A percentile compares a stretch with the other conserved stretches of the same genome.
Conservation (phyloP, 2,329 filamentous ascomycete species). For the Phialophora verrucosa region DNA sequence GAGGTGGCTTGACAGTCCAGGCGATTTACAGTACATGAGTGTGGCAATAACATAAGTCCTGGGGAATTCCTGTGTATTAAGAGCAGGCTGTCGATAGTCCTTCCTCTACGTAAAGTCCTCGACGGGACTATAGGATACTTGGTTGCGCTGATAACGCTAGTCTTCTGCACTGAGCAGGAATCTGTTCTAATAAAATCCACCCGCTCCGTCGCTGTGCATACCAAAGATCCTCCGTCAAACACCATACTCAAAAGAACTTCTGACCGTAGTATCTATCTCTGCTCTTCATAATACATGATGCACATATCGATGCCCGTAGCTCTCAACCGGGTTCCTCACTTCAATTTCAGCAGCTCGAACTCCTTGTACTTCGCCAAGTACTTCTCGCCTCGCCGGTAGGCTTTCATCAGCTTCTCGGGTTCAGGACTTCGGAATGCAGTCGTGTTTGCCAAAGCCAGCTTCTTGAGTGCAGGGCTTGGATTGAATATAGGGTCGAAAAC, state of each 20-base stretch:
- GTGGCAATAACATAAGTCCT: neutral
- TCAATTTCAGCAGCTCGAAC: conserved; percentile 78
- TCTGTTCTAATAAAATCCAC: conserved; percentile 8
- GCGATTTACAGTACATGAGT: neutral
- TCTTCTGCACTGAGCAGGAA: neutral
- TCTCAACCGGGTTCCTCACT: conserved; percentile 1
- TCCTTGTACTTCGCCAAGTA: conserved; percentile 74
- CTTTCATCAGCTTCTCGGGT: conserved; percentile 65
- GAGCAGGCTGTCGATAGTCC: neutral
- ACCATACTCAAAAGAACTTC: neutral
- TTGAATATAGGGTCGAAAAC: conserved; percentile 88
- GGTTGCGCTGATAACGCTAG: neutral
- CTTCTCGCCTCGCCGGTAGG: conserved; percentile 72
- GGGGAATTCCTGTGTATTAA: neutral
- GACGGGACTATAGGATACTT: neutral
- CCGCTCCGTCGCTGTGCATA: conserved; percentile 27
- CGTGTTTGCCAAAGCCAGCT: conserved; percentile 53
- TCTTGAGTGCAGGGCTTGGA: conserved; percentile 68
- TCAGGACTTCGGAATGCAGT: conserved; percentile 50
- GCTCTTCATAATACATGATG: neutral
- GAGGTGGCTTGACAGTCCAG: neutral
- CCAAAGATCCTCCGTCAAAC: neutral
- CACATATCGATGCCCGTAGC: neutral
- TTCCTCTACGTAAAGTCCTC: neutral
- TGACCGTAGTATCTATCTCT: neutral